These are phyloP conservation scores for Lotmaria passim DNA, from an alignment of 208 protist species.

Conservation along the genomic window DNA sequence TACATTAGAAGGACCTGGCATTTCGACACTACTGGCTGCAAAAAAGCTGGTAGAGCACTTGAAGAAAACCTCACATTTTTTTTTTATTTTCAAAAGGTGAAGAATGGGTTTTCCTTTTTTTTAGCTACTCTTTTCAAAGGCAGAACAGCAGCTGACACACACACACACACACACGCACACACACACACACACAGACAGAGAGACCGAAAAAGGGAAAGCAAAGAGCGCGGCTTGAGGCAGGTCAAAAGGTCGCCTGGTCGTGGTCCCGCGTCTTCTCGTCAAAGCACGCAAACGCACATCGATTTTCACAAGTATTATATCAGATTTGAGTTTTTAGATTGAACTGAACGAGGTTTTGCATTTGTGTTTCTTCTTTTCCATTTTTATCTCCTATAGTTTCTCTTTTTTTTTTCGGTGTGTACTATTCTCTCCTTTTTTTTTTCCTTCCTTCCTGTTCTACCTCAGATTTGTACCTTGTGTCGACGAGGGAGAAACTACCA, in stretches of 20 bases:
- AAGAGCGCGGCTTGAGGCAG: neutral
- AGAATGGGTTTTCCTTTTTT: neutral
- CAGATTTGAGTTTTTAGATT: slow-evolving; percentile 8
- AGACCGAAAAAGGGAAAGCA: neutral
- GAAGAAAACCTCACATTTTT: neutral
- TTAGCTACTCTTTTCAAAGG: neutral
- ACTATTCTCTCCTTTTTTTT: slow-evolving; percentile 12
- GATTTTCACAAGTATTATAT: too few relatives aligned
- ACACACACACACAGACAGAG: neutral
- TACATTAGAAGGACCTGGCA: neutral
- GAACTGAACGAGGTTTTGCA: slow-evolving; percentile 2
- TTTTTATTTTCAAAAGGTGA: neutral
- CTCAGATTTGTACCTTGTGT: neutral
- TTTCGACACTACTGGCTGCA: slow-evolving; percentile 16
- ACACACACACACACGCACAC: neutral
- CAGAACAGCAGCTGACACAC: neutral
- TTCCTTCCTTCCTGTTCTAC: neutral
- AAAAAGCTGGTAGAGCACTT: slow-evolving; percentile 2
- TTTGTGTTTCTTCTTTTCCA: slow-evolving; percentile 9
- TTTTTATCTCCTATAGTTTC: slow-evolving; percentile 15
- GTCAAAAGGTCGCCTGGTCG: neutral
- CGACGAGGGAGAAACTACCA: neutral
- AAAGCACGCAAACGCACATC: neutral
- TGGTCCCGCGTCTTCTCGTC: slow-evolving; percentile 5
- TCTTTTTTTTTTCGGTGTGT: slow-evolving; percentile 18